Evolutionary conservation across 1,284 basidiomycete genomes (phyloP).

Genomic region (Afroboletus lepidellus): DNA sequence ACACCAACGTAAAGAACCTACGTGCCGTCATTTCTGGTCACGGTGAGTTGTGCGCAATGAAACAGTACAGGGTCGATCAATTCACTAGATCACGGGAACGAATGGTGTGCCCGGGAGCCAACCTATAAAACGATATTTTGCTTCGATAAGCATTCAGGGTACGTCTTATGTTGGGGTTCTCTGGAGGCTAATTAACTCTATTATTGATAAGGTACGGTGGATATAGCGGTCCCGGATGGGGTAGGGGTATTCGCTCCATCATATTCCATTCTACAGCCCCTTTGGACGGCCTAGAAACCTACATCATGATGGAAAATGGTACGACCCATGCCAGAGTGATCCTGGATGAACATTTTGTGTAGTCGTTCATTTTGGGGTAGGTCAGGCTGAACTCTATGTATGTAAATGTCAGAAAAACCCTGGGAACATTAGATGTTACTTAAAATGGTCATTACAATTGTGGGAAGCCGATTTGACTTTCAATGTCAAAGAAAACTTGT

Average conservation of each 20-base stretch:
- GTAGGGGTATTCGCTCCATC: conserved; percentile 62
- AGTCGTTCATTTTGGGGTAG: neutral
- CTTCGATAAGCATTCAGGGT: conserved; percentile 73
- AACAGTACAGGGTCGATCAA: neutral
- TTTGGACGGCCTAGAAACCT: conserved; percentile 49
- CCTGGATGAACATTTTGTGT: conserved; percentile 22
- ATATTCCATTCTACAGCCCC: conserved; percentile 52
- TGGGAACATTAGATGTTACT: too few species aligned
- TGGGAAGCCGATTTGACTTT: too few species aligned
- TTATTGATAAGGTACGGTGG: conserved; percentile 55
- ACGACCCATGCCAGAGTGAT: conserved; percentile 39
- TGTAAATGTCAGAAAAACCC: too few species aligned
- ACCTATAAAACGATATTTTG: conserved; percentile 63
- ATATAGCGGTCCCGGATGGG: conserved; percentile 54
- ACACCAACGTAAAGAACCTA: conserved; percentile 58
- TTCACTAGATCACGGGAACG: conserved; percentile 65
- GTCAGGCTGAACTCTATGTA: neutral
- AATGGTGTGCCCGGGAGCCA: conserved; percentile 68
- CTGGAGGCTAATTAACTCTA: neutral
- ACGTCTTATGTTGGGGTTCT: conserved; percentile 18
- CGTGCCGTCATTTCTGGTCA: conserved; percentile 67
- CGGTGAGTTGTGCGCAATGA: conserved; percentile 36
- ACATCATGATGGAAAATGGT: conserved; percentile 60
- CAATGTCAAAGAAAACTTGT: too few species aligned
- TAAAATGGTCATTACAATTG: too few species aligned